These are phyloP conservation scores for Ophiocordyceps camponoti-rufipedis DNA, from an alignment of 2,329 filamentous ascomycete genomes.

Conservation along the genomic window DNA sequence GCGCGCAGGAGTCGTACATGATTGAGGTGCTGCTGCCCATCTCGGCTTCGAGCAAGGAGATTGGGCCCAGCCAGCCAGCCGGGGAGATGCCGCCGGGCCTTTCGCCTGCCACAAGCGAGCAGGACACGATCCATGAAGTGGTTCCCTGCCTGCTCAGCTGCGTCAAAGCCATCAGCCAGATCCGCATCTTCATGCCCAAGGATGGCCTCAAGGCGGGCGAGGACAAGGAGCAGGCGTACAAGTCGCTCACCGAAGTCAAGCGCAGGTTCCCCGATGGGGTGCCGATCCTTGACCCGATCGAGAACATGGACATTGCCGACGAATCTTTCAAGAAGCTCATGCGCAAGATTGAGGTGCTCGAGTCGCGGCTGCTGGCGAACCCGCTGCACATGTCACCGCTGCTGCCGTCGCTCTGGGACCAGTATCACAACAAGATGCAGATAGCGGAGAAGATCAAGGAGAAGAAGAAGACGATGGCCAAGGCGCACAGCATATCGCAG, in stretches of 20 bases:
- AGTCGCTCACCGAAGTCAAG: constrained; percentile 59
- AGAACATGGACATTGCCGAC: constrained; percentile 90
- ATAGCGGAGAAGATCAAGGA: constrained; percentile 66
- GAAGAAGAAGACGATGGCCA: constrained; percentile 70
- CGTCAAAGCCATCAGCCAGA: constrained; percentile 66
- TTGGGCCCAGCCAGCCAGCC: constrained; percentile 16
- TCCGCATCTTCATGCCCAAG: constrained; percentile 67
- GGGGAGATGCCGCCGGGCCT: constrained; percentile 44
- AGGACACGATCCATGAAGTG: constrained; percentile 12
- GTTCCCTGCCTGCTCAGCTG: constrained; percentile 77
- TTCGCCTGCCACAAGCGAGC: constrained; percentile 11
- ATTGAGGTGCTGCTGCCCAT: constrained; percentile 63
- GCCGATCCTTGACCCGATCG: constrained; percentile 75
- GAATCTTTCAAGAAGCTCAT: constrained; percentile 87
- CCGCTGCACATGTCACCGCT: constrained; percentile 82
- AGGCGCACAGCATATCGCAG: constrained; percentile 76
- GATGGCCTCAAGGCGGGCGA: constrained; percentile 46
- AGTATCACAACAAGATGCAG: constrained; percentile 67
- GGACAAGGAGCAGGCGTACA: constrained; percentile 49
- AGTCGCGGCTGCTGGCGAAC: constrained; percentile 75
- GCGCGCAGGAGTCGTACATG: constrained; percentile 60
- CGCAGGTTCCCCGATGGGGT: constrained; percentile 85
- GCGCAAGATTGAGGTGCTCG: constrained; percentile 89
- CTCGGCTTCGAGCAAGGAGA: constrained; percentile 29
- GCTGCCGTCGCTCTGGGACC: constrained; percentile 67